Evolutionary conservation across 2,329 filamentous ascomycete genomes (phyloP), one percentile per base, ranked within the genome.

Genomic region (Proliferodiscus dingleyae): DNA sequence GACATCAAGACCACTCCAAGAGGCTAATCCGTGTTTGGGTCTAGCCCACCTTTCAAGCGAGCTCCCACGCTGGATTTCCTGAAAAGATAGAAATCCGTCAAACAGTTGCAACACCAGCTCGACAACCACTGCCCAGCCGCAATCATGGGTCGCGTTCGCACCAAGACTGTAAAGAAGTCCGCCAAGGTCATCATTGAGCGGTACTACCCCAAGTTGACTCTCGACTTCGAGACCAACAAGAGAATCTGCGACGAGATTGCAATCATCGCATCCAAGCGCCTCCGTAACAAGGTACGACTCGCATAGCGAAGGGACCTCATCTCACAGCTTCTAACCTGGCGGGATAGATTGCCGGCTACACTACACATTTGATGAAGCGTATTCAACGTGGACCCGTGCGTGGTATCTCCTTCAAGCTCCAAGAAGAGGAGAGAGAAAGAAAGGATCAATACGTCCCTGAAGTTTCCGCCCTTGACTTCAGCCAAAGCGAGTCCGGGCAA

Each of bases 191-290:
- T 97, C 79, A 97, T 98, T 76, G 90, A 96, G 86, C 83, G 87
- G 62, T 94, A 93, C 81, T 94, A 95, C 78, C 93, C 93, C 70
- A 89, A 89, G 77, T 81, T 98, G 72, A 96, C 90, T 59, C 88
- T 97, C 69, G 93, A 98, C 80, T 98, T 98, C 79, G 93, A 98
- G 85, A 95, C 88, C 83, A 96, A 96, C 87, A 96, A 96, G 87
- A 82, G 89, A 67, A 94, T 97, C 68, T 97, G 93, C 80, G 93
- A 97, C 89, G 93, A 98, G 78, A 93, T 98, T 66, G 93, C 93
- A 69, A 95, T 98, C 74, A 98, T 98, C 70, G 89, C 93, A 64
- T 94, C 87, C 66, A 98, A 98, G 88, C 85, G 94, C 71, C 86
- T 98, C 67, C 85, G 93, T 78, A 98, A 98, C 86, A 98, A 98